phyloP scores from a whole-genome alignment of 2,329 filamentous ascomycete species.

The Tolypocladium tundrense region DNA sequence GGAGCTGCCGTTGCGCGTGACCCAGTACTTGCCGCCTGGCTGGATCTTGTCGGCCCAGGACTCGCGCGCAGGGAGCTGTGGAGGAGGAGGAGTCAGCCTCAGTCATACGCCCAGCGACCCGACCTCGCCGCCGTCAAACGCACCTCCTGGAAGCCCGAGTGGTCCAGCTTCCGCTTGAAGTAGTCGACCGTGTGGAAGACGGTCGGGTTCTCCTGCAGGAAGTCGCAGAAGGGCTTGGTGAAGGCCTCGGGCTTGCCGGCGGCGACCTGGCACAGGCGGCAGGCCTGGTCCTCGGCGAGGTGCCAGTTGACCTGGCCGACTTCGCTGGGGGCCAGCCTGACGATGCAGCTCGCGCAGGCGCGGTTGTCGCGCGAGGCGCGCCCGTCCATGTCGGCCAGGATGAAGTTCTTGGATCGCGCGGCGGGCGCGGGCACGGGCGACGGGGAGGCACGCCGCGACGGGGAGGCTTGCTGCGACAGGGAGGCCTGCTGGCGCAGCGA shows the following conservation, averaged over 20 bases:
- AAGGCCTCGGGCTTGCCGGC: conserved; percentile 51
- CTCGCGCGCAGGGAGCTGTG: conserved; percentile 64
- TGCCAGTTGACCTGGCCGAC: conserved; percentile 21
- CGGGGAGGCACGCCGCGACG: too few species aligned
- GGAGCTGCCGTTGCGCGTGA: conserved; percentile 74
- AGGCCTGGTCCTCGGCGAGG: conserved; percentile 14
- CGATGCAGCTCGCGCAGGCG: conserved; percentile 28
- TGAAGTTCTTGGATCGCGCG: conserved; percentile 32
- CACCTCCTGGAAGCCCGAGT: conserved; percentile 64
- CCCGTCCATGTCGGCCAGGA: conserved; percentile 30
- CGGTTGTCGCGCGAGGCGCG: conserved; percentile 21
- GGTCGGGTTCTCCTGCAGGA: conserved; percentile 83
- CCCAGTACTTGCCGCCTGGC: conserved; percentile 80
- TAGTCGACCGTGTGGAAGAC: conserved; percentile 83
- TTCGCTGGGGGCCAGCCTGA: conserved; percentile 18
- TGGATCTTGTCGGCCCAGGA: conserved; percentile 64
- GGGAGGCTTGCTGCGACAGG: conserved; percentile 8
- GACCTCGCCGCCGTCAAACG: conserved; percentile 8
- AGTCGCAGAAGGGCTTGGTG: conserved; percentile 76
- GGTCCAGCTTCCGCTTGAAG: conserved; percentile 62
- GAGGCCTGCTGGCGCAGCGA: conserved; percentile 32
- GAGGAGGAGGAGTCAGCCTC: neutral
- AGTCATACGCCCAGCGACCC: neutral
- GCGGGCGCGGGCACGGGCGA: conserved; percentile 8
- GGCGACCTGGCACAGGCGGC: conserved; percentile 26